phyloP scores from a whole-genome alignment of 1,284 basidiomycete genomes.

The Irpex lacteus region DNA sequence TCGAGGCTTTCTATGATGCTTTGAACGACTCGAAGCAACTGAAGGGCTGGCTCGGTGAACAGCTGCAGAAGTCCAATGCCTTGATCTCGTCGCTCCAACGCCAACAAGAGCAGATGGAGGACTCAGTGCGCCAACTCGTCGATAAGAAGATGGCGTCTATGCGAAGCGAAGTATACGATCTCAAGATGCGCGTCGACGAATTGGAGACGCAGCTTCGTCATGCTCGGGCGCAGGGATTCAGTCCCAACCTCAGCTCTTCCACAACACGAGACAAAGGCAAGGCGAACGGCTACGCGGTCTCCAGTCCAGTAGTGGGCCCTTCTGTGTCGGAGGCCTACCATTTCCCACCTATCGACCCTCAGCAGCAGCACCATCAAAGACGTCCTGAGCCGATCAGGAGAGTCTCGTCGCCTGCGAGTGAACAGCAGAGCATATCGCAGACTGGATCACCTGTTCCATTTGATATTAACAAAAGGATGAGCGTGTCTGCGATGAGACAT shows the following conservation, averaged over 20 bases:
- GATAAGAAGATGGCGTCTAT: conserved; percentile 53
- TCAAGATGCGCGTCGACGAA: conserved; percentile 47
- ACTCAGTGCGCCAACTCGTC: conserved; percentile 53
- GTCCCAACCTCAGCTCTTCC: conserved; percentile 19
- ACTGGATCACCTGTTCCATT: conserved; percentile 44
- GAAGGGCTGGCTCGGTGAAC: conserved; percentile 69
- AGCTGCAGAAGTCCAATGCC: conserved; percentile 58
- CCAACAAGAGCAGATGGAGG: conserved; percentile 57
- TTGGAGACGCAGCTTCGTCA: conserved; percentile 26
- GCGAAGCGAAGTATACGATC: conserved; percentile 52
- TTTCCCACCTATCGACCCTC: conserved; percentile 39
- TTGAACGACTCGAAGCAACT: conserved; percentile 72
- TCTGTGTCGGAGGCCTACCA: conserved; percentile 41
- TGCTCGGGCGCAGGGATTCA: conserved; percentile 18
- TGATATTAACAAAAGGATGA: conserved; percentile 43
- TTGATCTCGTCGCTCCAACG: conserved; percentile 49
- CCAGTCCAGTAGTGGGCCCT: conserved; percentile 29
- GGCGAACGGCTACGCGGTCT: conserved; percentile 33
- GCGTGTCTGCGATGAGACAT: conserved; percentile 46
- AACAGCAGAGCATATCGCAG: conserved; percentile 34
- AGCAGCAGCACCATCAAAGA: conserved; percentile 2
- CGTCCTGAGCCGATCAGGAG: conserved; percentile 18
- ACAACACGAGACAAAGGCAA: conserved; percentile 25
- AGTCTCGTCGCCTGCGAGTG: conserved; percentile 26
- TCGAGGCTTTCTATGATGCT: conserved; percentile 76